Base-by-base conservation (phyloP, 768 basidiomycete species). In the Rhizopogon salebrosus region DNA sequence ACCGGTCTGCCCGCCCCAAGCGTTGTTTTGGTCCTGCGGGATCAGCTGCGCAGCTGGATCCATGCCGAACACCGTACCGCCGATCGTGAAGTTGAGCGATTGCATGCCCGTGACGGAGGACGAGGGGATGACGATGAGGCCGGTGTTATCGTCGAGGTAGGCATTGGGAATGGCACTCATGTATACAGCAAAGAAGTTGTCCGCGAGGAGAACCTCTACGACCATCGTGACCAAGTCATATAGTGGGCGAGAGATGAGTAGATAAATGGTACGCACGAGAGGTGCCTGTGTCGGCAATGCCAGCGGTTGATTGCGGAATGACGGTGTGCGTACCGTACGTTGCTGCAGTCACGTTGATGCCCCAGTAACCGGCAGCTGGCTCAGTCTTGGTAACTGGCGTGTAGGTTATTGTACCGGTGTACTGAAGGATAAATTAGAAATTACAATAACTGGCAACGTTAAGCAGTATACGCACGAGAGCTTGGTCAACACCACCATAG, bases 221-320 rank as follows among this genome's bases (percentile, higher is more conserved):
- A 23, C n/a, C 22, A 7, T 24, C 9, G 14, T 16, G 18, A 16
- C 29, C 18, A 36, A 29, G 5, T 10, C n/a, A n/a, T n/a, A n/a
- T 7, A 18, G n/a, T 29, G 11, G 10, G 22, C 11, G 18, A 14
- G n/a, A 38, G 20, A 31, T 7, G 6, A 1, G 2, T 23, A 37
- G n/a, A 16, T 18, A 39, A 34, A 14, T 22, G 13, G 31, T 26
- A 48, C 61, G 3, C 49, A 63, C 59, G 55, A 14, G 62, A 60
- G 18, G 64, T 64, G n/a, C 65, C 66, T 6, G 60, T 60, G 48
- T 67, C 64, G 27, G 65, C 66, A 9, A 68, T 62, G 11, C 65
- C 67, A 23, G 68, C 63, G 13, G 49, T 56, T n/a, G 63, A 62
- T 4, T 29, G 24, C 4, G 54, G 43, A 11, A 69, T 62, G 34